Conservation (phyloP, 2,329 filamentous ascomycete species). For the Paecilomyces sp. region DNA sequence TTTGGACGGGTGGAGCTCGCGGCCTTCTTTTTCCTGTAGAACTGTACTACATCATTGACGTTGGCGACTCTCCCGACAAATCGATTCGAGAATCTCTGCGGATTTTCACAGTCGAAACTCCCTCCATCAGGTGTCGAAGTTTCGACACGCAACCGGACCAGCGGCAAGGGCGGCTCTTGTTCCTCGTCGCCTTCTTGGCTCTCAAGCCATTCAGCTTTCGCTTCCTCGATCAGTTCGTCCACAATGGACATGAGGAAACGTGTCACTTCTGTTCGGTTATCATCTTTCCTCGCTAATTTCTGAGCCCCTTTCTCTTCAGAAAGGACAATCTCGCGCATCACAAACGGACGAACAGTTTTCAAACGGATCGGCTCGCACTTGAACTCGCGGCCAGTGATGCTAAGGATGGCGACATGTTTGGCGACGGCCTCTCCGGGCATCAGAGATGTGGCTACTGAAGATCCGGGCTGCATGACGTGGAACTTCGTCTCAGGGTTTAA, state of each 20-base stretch:
- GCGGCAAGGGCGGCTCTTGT: constrained; percentile 65
- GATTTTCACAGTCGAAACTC: constrained; percentile 85
- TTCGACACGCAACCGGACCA: constrained; percentile 86
- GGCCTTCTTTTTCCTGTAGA: constrained; percentile 77
- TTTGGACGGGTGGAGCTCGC: constrained; percentile 40
- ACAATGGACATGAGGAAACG: constrained; percentile 69
- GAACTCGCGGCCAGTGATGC: constrained; percentile 75
- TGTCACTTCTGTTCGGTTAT: constrained; percentile 77
- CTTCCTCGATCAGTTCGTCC: constrained; percentile 79
- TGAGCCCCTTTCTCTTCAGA: constrained; percentile 69
- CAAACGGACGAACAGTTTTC: constrained; percentile 84
- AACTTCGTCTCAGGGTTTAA: constrained; percentile 84
- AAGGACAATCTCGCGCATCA: constrained; percentile 74
- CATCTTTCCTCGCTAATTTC: constrained; percentile 68
- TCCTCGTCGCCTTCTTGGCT: constrained; percentile 58
- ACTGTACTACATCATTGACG: constrained; percentile 86
- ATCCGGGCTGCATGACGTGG: constrained; percentile 94
- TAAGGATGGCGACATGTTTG: constrained; percentile 85
- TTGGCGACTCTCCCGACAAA: constrained; percentile 91
- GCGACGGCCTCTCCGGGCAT: constrained; percentile 82
- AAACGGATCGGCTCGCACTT: constrained; percentile 71
- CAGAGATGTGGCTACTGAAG: constrained; percentile 88
- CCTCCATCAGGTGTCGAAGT: constrained; percentile 79
- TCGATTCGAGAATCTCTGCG: constrained; percentile 88
- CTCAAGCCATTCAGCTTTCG: constrained; percentile 72